Evolutionary conservation across 371 early-diverging fungal species (phyloP).

Genomic region (Gilbertella persicaria): DNA sequence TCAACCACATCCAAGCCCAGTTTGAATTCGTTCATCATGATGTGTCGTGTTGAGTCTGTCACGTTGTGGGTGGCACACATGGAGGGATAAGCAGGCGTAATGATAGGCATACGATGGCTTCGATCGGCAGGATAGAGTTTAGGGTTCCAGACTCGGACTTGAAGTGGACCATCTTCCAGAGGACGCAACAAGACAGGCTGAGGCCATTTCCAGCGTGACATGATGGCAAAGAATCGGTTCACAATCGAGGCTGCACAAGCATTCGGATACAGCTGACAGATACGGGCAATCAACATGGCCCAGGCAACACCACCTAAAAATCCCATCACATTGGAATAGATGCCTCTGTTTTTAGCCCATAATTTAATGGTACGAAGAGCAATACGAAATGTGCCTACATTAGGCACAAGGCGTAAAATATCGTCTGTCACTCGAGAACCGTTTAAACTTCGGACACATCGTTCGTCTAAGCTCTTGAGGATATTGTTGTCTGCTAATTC

Average conservation of each 20-base stretch:
- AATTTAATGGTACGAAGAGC: slow-evolving; percentile 97
- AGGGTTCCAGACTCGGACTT: slow-evolving; percentile 98
- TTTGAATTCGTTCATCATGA: slow-evolving; percentile 89
- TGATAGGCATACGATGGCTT: slow-evolving; percentile 98
- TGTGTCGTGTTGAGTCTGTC: slow-evolving; percentile 82
- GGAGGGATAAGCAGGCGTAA: slow-evolving; percentile 99
- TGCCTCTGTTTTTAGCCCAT: slow-evolving; percentile 97
- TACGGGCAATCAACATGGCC: slow-evolving; percentile 98
- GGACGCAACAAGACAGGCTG: slow-evolving; percentile 93
- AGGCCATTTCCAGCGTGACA: slow-evolving; percentile 98
- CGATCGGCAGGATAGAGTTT: slow-evolving; percentile 87
- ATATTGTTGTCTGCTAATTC: slow-evolving; percentile 89
- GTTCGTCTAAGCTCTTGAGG: slow-evolving; percentile 92
- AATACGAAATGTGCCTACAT: slow-evolving; percentile 86
- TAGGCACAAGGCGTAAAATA: slow-evolving; percentile 95
- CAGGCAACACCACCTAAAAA: slow-evolving; percentile 99
- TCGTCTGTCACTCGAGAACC: slow-evolving; percentile 99
- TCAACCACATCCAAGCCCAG: slow-evolving; percentile 71
- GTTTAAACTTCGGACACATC: slow-evolving; percentile 93
- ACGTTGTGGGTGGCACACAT: slow-evolving; percentile 99
- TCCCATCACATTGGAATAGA: slow-evolving; percentile 98
- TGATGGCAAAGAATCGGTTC: slow-evolving; percentile 89
- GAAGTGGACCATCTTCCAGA: slow-evolving; percentile 91
- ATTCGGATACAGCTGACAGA: slow-evolving; percentile 98
- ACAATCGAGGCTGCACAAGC: slow-evolving; percentile 89